Evolutionary conservation across 2,329 filamentous ascomycete species (phyloP).

Genomic region (Colletotrichum destructivum): DNA sequence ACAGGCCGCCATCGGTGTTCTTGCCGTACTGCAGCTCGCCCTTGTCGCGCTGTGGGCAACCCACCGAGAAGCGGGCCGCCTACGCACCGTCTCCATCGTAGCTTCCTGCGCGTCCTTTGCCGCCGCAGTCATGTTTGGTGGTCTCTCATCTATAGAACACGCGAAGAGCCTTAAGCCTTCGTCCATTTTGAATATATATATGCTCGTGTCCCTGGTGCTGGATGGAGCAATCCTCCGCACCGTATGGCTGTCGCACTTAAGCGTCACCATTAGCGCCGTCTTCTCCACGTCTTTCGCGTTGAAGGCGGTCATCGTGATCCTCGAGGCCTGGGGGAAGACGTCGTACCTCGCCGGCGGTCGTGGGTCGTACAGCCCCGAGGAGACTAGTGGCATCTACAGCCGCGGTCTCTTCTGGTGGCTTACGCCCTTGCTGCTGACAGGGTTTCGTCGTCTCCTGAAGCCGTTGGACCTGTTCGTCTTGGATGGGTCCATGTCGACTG

Average conservation of each 20-base stretch:
- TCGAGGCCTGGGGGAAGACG: conserved; percentile 58
- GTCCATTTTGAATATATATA: conserved; percentile 50
- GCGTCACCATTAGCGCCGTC: conserved; percentile 49
- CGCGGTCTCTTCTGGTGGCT: conserved; percentile 57
- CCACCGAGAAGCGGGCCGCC: conserved; percentile 35
- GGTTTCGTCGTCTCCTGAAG: conserved; percentile 53
- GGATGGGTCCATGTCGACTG: conserved; percentile 52
- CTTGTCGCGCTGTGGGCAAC: conserved; percentile 53
- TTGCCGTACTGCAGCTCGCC: conserved; percentile 52
- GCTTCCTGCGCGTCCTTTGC: conserved; percentile 52
- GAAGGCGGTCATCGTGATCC: conserved; percentile 54
- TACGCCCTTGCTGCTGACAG: conserved; percentile 50
- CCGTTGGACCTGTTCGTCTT: conserved; percentile 51
- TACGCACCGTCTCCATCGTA: conserved; percentile 49
- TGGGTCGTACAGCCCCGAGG: conserved; percentile 53
- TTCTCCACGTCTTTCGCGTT: conserved; percentile 54
- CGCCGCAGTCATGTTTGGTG: conserved; percentile 51
- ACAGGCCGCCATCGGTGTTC: conserved; percentile 46
- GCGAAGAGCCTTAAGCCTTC: conserved; percentile 52
- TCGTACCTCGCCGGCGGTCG: conserved; percentile 49
- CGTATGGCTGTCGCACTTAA: conserved; percentile 50
- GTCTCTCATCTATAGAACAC: conserved; percentile 57
- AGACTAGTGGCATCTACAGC: conserved; percentile 55
- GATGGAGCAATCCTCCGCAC: conserved; percentile 54
- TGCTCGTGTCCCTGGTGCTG: conserved; percentile 52